Base-by-base conservation (phyloP, 495 filamentous ascomycete species). In the Penicillium diatomitis region DNA sequence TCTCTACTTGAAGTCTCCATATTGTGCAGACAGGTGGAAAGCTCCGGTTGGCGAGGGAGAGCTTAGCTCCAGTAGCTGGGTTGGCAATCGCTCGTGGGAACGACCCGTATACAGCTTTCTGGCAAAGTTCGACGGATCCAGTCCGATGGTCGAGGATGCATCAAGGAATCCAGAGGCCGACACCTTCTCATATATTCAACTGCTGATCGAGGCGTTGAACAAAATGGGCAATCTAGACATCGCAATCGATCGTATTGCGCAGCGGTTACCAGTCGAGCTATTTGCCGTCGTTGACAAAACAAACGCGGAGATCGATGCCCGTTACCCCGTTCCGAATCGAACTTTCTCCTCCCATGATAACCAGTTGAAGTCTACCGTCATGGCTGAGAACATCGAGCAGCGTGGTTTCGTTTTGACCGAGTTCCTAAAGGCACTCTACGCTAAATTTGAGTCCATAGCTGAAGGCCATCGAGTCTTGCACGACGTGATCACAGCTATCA, bases 1-100 rank as follows among this genome's bases (percentile, higher is more conserved):
- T 69, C 75, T 99, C 3, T 99, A 97, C 57, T 77, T 99, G 8
- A 97, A 96, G 56, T 95, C 90, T 8, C 90, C 89, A 1, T 97
- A 97, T 58, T 96, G 90, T 65, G 87, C 94, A 51, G 87, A 94
- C 64, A 73, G 92, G 42, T 99, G 92, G 92, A 95, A 92, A 60
- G 74, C 78, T 41, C 70, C 60, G 12, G 60, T 49, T 32, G 54
- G 58, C 32, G 74, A 75, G 36, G 72, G 72, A 30, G 80, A 83
- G 32, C 77, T 79, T 51, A 82, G 78, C 56, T 27, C 62, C 9
- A 55, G 62, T 27, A 58, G 38, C 8, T 63, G 60, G 54, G 51
- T 59, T 31, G 60, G 64, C 3, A 56, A 55, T 29, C 56, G 54
- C 7, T 58, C 67, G 3, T 73, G 76, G 67, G 77, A 80, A 46